phyloP scores from a whole-genome alignment of 257 asterid genomes.

The Solanum commersonii region DNA sequence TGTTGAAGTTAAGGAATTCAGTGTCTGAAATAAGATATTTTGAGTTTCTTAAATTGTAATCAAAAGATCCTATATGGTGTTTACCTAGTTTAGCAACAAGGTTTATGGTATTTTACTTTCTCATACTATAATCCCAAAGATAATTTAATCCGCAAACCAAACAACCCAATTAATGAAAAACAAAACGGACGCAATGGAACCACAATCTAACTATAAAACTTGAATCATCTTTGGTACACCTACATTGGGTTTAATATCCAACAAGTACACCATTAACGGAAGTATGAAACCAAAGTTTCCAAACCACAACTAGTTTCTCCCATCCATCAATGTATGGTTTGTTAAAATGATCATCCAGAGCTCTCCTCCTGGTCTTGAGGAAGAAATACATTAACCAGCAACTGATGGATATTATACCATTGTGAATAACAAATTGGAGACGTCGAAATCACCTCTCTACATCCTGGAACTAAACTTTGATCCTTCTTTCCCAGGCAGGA shows the following conservation, averaged over 20 bases:
- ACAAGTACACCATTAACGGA: neutral
- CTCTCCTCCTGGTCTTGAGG: neutral
- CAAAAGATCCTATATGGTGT: neutral
- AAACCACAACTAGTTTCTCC: neutral
- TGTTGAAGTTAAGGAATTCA: neutral
- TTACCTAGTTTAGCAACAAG: neutral
- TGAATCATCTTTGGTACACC: neutral
- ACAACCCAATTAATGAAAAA: neutral
- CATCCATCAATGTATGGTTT: neutral
- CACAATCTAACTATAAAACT: neutral
- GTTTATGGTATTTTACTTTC: neutral
- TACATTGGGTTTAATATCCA: neutral
- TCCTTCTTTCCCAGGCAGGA: neutral
- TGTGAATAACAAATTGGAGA: neutral
- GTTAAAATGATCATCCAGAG: neutral
- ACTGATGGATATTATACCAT: neutral
- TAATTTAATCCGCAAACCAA: neutral
- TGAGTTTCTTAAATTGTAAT: neutral
- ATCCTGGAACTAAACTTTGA: neutral
- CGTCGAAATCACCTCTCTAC: neutral
- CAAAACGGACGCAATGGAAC: neutral
- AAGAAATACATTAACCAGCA: neutral
- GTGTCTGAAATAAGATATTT: too few relatives aligned
- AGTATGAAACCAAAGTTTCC: neutral
- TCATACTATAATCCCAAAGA: neutral